Conservation (phyloP, 2,329 filamentous ascomycete genomes). For the Trichoderma harzianum region DNA sequence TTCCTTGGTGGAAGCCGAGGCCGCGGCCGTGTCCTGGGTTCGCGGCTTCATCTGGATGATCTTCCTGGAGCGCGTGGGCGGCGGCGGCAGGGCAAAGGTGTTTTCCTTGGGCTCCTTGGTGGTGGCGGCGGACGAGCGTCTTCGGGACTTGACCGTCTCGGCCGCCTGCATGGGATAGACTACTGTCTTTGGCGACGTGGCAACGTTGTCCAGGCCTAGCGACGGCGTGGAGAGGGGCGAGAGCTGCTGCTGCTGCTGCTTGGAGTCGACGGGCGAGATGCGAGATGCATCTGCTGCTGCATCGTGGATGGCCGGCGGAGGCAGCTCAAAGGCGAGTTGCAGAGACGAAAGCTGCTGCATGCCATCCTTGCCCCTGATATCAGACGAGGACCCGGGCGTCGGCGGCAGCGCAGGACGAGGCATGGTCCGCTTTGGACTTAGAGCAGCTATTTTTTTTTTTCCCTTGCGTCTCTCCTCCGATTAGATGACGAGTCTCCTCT, state of each 20-base stretch:
- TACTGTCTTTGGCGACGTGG: slow-evolving; percentile 25
- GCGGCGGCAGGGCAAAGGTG: slow-evolving; percentile 80
- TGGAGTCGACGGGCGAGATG: slow-evolving; percentile 32
- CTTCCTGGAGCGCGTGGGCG: slow-evolving; percentile 86
- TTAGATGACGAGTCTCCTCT: slow-evolving; percentile 8
- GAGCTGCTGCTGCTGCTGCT: slow-evolving; percentile 20
- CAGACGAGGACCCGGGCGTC: slow-evolving; percentile 76
- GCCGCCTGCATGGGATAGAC: slow-evolving; percentile 47
- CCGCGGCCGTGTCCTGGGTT: slow-evolving; percentile 36
- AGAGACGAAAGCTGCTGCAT: slow-evolving; percentile 56
- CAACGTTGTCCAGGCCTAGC: slow-evolving; percentile 16
- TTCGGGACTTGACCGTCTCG: slow-evolving; percentile 52
- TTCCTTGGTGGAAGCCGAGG: slow-evolving; percentile 25
- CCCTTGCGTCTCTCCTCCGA: background rate
- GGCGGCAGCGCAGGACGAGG: slow-evolving; percentile 50
- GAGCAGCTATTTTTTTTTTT: background rate
- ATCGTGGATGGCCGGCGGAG: slow-evolving; percentile 67
- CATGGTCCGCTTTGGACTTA: slow-evolving; percentile 26
- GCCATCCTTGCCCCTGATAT: slow-evolving; percentile 71
- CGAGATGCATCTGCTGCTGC: slow-evolving; percentile 24
- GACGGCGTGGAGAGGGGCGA: slow-evolving; percentile 27
- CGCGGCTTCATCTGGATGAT: slow-evolving; percentile 96
- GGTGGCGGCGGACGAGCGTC: slow-evolving; percentile 47
- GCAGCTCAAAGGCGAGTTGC: slow-evolving; percentile 70
- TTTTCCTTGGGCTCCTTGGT: slow-evolving; percentile 48